A percentile compares a stretch with the other conserved stretches of the same genome.
These are phyloP conservation scores for Sporothrix variecibatus DNA, from an alignment of 2,329 filamentous ascomycete genomes.

Conservation along the genomic window DNA sequence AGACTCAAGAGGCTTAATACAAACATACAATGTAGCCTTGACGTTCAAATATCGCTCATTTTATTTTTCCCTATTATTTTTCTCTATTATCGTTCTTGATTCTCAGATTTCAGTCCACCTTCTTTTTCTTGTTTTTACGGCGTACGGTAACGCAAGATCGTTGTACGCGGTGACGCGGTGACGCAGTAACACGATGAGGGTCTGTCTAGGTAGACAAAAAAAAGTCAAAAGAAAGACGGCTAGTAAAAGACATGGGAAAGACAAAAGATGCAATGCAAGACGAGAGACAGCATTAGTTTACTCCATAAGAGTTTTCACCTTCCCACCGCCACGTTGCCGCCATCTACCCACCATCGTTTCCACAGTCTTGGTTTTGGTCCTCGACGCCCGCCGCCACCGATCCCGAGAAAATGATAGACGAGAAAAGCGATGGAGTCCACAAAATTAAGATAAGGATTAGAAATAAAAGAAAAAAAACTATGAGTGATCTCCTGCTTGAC, in stretches of 20 bases:
- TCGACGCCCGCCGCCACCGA: background rate
- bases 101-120: background rate
- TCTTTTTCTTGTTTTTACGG: background rate
- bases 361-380: background rate
- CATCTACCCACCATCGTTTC: background rate
- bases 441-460: no score
- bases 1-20: background rate
- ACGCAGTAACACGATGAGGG: background rate
- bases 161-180: background rate
- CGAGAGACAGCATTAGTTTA: background rate
- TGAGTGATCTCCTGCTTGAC: background rate
- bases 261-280: conserved; percentile 2
- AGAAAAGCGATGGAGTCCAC: background rate
- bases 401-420: background rate
- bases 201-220: no score
- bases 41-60: background rate
- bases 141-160: background rate
- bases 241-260: background rate
- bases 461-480: background rate
- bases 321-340: background rate
- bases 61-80: no score
- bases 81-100: background rate
- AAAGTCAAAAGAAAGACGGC: background rate
- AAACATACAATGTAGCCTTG: background rate
- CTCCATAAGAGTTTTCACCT: background rate